Evolutionary conservation across 257 asterid species (phyloP).

Genomic region (Salvia splendens): DNA sequence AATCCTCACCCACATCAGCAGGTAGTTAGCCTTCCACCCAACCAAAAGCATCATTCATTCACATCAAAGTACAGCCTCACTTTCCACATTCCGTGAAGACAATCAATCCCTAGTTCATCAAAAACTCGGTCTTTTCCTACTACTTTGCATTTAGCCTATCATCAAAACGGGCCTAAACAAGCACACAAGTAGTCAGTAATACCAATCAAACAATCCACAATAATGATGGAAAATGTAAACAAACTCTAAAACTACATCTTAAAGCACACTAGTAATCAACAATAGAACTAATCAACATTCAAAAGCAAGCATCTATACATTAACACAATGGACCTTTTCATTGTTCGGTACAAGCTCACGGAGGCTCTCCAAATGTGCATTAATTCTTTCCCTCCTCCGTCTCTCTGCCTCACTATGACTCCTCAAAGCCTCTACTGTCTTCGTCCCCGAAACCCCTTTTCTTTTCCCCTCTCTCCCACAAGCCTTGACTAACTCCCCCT

Average conservation of each 20-base stretch:
- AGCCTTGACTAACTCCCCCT: conserved; percentile 54
- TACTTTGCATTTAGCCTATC: not conserved
- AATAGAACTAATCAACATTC: not conserved
- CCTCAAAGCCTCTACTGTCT: conserved; percentile 67
- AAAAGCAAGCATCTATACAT: not conserved
- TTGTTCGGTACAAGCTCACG: conserved; percentile 64
- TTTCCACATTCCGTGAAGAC: not conserved
- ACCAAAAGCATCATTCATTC: conserved; percentile 21
- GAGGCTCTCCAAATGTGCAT: conserved; percentile 67
- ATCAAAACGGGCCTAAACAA: not conserved
- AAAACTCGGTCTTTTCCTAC: not conserved
- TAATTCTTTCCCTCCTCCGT: conserved; percentile 85
- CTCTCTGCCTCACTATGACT: conserved; percentile 92
- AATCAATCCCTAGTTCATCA: not conserved
- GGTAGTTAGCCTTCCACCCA: conserved; percentile 31
- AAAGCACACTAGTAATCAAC: conserved; percentile 4
- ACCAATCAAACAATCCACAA: not conserved
- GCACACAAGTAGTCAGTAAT: too few species aligned
- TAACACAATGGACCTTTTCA: conserved; percentile 63
- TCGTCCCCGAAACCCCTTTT: conserved; percentile 47
- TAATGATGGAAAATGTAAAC: not conserved
- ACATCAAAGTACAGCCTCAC: conserved; percentile 1
- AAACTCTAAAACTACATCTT: not conserved
- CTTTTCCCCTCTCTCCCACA: conserved; percentile 47
- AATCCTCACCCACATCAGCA: conserved; percentile 25